Percentiles rank a stretch among this genome's conserved stretches.
These are phyloP conservation scores for Nidula niveotomentosa DNA, from an alignment of 1,284 basidiomycete species.

Conservation along the genomic window DNA sequence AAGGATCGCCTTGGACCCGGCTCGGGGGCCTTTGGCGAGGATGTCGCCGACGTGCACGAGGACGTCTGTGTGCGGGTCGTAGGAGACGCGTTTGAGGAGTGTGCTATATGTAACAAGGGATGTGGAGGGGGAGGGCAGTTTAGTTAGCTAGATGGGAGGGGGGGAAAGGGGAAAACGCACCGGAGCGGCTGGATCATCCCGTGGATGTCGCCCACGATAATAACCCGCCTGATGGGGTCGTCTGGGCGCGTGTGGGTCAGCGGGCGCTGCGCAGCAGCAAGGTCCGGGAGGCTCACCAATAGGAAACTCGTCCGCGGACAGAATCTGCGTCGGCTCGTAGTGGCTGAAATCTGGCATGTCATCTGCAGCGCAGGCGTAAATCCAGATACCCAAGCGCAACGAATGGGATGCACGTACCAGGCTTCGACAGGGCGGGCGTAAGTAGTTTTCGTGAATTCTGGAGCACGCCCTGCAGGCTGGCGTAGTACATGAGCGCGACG, in stretches of 20 bases:
- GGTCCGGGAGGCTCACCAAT: slow-evolving; percentile 35
- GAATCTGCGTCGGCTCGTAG: slow-evolving; percentile 39
- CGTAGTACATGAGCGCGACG: too few relatives aligned
- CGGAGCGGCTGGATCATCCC: slow-evolving; percentile 70
- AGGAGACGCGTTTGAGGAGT: not conserved
- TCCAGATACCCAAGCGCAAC: too few relatives aligned
- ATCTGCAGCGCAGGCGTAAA: too few relatives aligned
- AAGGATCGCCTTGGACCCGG: slow-evolving; percentile 64
- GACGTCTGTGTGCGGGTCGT: slow-evolving; percentile 35
- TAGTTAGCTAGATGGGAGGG: too few relatives aligned
- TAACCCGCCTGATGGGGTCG: slow-evolving; percentile 51
- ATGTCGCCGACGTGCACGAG: slow-evolving; percentile 85
- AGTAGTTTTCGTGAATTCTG: too few relatives aligned
- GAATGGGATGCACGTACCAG: too few relatives aligned
- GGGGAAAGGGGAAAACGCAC: slow-evolving; percentile 36
- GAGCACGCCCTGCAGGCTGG: too few relatives aligned
- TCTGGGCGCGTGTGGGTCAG: slow-evolving; percentile 28
- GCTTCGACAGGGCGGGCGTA: too few relatives aligned
- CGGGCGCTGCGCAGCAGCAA: not conserved
- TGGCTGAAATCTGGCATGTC: slow-evolving; percentile 56
- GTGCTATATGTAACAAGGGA: not conserved
- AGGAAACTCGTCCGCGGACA: slow-evolving; percentile 50
- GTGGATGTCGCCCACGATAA: slow-evolving; percentile 85
- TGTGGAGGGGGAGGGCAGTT: too few relatives aligned
- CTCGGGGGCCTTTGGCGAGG: slow-evolving; percentile 62